Conservation (phyloP, 805 yeast genomes). For the Clavispora vitiphila region DNA sequence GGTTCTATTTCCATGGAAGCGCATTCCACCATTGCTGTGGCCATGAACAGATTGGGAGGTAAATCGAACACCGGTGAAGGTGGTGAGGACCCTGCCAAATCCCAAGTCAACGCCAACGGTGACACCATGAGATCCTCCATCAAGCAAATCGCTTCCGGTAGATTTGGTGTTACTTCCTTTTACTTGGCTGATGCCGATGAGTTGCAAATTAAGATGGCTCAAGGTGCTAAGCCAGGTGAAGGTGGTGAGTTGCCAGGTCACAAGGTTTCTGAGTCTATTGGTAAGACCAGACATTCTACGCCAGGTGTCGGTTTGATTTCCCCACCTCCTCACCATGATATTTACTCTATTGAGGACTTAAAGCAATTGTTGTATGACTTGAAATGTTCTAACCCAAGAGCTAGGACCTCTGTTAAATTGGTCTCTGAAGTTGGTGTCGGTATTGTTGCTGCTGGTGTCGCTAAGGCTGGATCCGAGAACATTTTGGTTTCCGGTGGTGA, state of each 20-base stretch:
- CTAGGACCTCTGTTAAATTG: slow-evolving; percentile 92
- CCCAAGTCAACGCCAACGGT: slow-evolving; percentile 74
- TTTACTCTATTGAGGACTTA: slow-evolving; percentile 95
- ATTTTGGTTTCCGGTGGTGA: slow-evolving; percentile 95
- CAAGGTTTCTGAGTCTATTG: slow-evolving; percentile 83
- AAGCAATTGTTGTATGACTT: slow-evolving; percentile 94
- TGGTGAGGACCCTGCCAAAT: slow-evolving; percentile 95
- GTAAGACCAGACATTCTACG: slow-evolving; percentile 93
- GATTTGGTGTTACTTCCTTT: slow-evolving; percentile 96
- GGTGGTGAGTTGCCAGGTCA: slow-evolving; percentile 98
- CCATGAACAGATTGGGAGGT: slow-evolving; percentile 97
- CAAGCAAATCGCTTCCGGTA: slow-evolving; percentile 95
- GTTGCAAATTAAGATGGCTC: slow-evolving; percentile 97
- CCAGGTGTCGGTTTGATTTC: slow-evolving; percentile 95
- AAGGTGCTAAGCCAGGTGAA: slow-evolving; percentile 99
- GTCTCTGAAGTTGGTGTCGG: slow-evolving; percentile 99
- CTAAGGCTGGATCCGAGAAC: slow-evolving; percentile 97
- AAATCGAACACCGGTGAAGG: slow-evolving; percentile 99
- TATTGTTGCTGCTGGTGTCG: slow-evolving; percentile 98
- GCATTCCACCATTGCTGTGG: slow-evolving; percentile 95
- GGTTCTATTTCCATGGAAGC: slow-evolving; percentile 99
- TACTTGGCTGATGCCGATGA: slow-evolving; percentile 96
- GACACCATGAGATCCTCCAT: slow-evolving; percentile 99
- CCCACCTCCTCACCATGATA: slow-evolving; percentile 99
- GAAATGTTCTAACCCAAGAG: slow-evolving; percentile 95